A percentile compares a stretch with the other conserved stretches of the same genome.
Evolutionary conservation across 1,284 basidiomycete genomes (phyloP).

Genomic region (Ustilago xerochloae): DNA sequence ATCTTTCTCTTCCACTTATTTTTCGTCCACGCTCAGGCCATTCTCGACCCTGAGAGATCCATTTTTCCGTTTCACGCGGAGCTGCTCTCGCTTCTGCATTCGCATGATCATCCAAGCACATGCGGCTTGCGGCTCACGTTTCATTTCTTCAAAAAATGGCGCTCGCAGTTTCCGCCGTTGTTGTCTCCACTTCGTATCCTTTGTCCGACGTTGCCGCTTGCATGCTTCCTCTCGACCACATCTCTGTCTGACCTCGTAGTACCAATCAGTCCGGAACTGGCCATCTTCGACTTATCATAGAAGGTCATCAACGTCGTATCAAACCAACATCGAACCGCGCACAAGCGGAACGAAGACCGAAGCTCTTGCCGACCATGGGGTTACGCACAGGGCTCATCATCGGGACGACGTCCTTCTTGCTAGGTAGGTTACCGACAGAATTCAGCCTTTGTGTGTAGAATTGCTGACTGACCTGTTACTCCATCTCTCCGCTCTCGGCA

Average conservation of each 20-base stretch:
- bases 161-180: background rate
- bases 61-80: background rate
- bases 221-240: too few species aligned
- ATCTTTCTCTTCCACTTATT: background rate
- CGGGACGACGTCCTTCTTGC: constrained; percentile 59
- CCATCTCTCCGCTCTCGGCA: background rate
- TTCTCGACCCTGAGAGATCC: background rate
- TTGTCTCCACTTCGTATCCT: constrained; percentile 2
- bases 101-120: background rate
- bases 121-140: background rate
- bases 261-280: too few species aligned
- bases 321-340: too few species aligned
- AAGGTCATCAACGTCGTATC: too few species aligned
- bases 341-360: background rate
- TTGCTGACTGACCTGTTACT: background rate
- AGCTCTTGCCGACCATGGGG: constrained; percentile 30
- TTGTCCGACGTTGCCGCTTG: background rate
- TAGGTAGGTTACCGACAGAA: constrained; percentile 43
- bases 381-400: constrained; percentile 52
- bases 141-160: constrained; percentile 12
- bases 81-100: background rate
- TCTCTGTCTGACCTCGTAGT: too few species aligned
- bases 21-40: background rate
- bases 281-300: too few species aligned
- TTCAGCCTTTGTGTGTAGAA: background rate